A percentile compares a stretch with the other conserved stretches of the same genome.
These are phyloP conservation scores for Nannochloropsis salina DNA, from an alignment of 108 stramenopile genomes.

Conservation along the genomic window DNA sequence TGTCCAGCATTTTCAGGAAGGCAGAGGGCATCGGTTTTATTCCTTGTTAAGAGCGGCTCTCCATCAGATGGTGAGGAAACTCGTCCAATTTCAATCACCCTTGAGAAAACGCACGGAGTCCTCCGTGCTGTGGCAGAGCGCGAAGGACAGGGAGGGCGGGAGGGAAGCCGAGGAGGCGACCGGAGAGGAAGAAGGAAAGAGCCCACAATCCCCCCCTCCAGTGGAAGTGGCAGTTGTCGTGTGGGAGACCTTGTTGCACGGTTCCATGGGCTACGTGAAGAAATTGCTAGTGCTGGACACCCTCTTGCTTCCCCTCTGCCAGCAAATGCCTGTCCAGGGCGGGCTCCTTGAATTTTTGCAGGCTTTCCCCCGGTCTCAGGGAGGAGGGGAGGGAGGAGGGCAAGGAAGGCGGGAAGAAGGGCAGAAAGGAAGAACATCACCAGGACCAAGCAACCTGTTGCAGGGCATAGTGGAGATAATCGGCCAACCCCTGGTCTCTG, in stretches of 20 bases:
- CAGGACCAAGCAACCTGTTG: not conserved
- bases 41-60: not conserved
- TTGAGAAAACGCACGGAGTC: too few relatives aligned
- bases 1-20: not conserved
- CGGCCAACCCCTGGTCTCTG: not conserved
- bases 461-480: not conserved
- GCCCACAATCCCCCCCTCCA: not conserved
- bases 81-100: not conserved
- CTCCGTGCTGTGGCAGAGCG: too few relatives aligned
- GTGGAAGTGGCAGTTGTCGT: not conserved
- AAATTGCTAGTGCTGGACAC: not conserved
- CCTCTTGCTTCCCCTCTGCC: not conserved
- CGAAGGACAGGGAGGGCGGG: too few relatives aligned
- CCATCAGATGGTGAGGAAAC: not conserved
- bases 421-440: not conserved
- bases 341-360: not conserved
- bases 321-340: not conserved
- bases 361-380: not conserved
- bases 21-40: not conserved
- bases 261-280: not conserved
- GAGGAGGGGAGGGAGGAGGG: not conserved
- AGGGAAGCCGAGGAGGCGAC: too few relatives aligned
- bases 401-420: not conserved
- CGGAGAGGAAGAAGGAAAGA: not conserved
- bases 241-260: not conserved